Conservation (phyloP, 768 basidiomycete genomes). For the Tricholoma furcatifolium region DNA sequence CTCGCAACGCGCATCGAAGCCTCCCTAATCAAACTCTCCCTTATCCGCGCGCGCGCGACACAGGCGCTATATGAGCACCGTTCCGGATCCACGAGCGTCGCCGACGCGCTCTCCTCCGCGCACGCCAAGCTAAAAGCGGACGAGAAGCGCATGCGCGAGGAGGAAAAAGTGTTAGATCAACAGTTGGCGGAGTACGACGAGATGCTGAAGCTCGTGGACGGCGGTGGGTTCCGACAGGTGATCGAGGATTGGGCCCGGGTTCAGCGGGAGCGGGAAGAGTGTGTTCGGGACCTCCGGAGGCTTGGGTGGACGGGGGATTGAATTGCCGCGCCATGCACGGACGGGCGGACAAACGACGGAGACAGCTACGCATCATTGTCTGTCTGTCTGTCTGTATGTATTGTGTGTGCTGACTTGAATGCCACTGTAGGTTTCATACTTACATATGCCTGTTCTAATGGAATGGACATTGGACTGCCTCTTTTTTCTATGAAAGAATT, state of each 20-base stretch:
- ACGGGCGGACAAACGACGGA: background rate
- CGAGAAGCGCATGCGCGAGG: conserved; percentile 33
- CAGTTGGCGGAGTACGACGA: conserved; percentile 41
- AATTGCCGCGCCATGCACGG: background rate
- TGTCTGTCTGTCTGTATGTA: too few species aligned
- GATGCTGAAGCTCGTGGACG: conserved; percentile 41
- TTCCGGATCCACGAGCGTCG: conserved; percentile 26
- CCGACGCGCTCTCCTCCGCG: conserved; percentile 31
- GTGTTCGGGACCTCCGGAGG: conserved; percentile 44
- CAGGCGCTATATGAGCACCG: conserved; percentile 37
- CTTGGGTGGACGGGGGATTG: conserved; percentile 51
- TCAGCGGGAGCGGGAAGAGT: conserved; percentile 48
- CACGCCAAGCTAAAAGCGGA: conserved; percentile 32
- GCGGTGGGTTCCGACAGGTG: conserved; percentile 44
- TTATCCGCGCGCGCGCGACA: conserved; percentile 40
- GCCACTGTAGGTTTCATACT: background rate
- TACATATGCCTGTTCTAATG: too few species aligned
- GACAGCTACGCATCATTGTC: background rate
- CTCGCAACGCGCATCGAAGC: conserved; percentile 45
- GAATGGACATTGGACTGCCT: too few species aligned
- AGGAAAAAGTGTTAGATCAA: conserved; percentile 34
- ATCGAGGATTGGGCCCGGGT: conserved; percentile 48
- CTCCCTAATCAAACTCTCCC: conserved; percentile 45
- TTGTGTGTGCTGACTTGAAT: too few species aligned
- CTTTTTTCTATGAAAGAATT: too few species aligned